Conservation (phyloP, 1,139 yeast species). For the Suhomyces taliae region DNA sequence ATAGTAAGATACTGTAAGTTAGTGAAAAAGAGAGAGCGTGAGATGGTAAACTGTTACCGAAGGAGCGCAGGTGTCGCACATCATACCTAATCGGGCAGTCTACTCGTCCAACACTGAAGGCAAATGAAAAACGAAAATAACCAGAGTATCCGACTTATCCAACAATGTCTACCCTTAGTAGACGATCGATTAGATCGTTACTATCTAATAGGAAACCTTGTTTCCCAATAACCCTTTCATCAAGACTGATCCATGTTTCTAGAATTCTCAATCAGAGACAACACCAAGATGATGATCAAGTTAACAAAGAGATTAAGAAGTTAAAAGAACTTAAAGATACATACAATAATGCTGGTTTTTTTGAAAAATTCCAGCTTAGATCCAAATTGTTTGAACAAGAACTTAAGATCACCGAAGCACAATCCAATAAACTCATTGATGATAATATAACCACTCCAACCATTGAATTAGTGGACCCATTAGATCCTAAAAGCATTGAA, state of each 20-base stretch:
- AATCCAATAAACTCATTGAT: conserved; percentile 18
- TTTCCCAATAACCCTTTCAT: conserved; percentile 1
- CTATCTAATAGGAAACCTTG: conserved; percentile 2
- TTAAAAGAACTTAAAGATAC: conserved; percentile 24
- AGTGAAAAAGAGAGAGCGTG: too few relatives aligned
- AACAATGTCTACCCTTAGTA: conserved; percentile 7
- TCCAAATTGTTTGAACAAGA: conserved; percentile 29
- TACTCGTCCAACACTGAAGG: conserved; percentile 16
- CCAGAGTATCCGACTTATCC: neutral
- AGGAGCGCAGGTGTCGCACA: neutral
- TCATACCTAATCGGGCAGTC: conserved; percentile 17
- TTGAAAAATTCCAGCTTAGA: conserved; percentile 26
- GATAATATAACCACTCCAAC: conserved; percentile 22
- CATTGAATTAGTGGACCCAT: conserved; percentile 23
- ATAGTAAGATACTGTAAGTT: too few relatives aligned
- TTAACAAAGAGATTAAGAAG: conserved; percentile 22
- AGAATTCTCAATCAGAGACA: conserved; percentile 1
- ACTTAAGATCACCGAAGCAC: conserved; percentile 24
- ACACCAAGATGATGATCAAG: conserved; percentile 10
- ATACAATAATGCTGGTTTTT: conserved; percentile 26
- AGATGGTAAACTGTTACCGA: neutral
- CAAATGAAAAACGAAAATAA: conserved; percentile 11
- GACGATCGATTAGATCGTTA: conserved; percentile 9
- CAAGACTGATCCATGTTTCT: conserved; percentile 2
- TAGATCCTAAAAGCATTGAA: conserved; percentile 17